These are phyloP conservation scores for Mycogone perniciosa DNA, from an alignment of 2,329 filamentous ascomycete species.

Conservation along the genomic window DNA sequence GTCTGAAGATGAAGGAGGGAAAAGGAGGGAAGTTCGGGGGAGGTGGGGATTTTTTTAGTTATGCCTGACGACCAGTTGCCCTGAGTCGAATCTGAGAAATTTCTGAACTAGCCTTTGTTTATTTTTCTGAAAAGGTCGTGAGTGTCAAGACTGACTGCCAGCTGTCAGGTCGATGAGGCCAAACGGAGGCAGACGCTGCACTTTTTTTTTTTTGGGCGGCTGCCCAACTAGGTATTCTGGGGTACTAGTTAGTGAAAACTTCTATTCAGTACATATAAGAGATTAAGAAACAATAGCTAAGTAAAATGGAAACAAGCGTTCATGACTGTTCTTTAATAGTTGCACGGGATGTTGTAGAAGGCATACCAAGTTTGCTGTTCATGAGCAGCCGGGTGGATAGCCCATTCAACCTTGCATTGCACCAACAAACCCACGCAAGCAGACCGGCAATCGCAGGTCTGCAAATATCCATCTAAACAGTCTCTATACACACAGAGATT, in stretches of 20 bases:
- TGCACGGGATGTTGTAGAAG: not conserved
- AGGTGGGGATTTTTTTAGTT: not conserved
- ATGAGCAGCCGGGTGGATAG: too few species aligned
- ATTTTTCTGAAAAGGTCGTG: not conserved
- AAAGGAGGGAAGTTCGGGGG: not conserved
- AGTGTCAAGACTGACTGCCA: slow-evolving; percentile 2
- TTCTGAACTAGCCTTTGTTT: not conserved
- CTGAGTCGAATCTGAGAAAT: not conserved
- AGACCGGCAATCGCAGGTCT: too few species aligned
- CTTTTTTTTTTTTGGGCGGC: not conserved
- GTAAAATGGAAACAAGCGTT: not conserved
- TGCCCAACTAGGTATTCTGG: not conserved
- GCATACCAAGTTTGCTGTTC: too few species aligned
- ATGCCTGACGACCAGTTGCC: not conserved
- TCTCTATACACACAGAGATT: too few species aligned
- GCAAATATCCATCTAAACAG: too few species aligned
- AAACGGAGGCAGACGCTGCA: slow-evolving; percentile 1
- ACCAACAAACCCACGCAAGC: too few species aligned
- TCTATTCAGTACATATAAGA: not conserved
- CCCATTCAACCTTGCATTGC: not conserved
- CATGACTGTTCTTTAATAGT: not conserved
- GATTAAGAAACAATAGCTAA: not conserved
- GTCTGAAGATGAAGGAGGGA: not conserved
- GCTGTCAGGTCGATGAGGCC: slow-evolving; percentile 1
- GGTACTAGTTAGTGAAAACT: not conserved